Base-by-base conservation (phyloP, 179 eudicot species). In the Beta lomatogona region DNA sequence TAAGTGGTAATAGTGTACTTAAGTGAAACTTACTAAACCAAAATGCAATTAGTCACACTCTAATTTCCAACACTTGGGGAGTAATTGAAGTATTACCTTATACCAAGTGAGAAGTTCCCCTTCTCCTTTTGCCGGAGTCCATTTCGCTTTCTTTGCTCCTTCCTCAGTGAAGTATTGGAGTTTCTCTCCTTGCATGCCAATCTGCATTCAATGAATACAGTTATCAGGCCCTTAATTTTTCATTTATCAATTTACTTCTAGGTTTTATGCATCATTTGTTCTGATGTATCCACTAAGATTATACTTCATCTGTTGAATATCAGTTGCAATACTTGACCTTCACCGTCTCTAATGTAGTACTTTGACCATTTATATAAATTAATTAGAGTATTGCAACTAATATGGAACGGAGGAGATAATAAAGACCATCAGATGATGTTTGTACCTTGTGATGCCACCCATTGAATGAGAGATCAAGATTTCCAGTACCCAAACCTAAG, bases 401-500 rank as follows among this genome's bases (percentile, higher is more conserved):
- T 36, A 36, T 36, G 41, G 41, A 36, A 36, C 41, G 41, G 41
- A 36, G 41, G 41, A 36, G 41, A 36, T 36, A 36, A 36, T 36
- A 2, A 36, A 36, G 41, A 36, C 41, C 41, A 36, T 36, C 45
- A 66, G 13, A 25, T 16, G 4, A 31, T 25, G 71, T 19, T 72
- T 18, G 77, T 65, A 94, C 97, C 93, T 80, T 83, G 58, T 95
- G 99, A 8, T 87, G 88, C 98, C 97, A 95, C 9, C 86, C 80
- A 80, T 90, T 91, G 12, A 15, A 28, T 10, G 95, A 89, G 46
- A 94, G 81, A 80, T 95, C 98, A 77, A 95, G 91, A 69, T 89
- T 90, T 61, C 99, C 99, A 1, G 92, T 79, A 77, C 84, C 94
- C 58, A 95, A 73, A 81, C 99, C 96, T 82, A 89, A 89, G 79